Evolutionary conservation across 2,329 filamentous ascomycete species (phyloP).

Genomic region (Ophiostoma piceae): DNA sequence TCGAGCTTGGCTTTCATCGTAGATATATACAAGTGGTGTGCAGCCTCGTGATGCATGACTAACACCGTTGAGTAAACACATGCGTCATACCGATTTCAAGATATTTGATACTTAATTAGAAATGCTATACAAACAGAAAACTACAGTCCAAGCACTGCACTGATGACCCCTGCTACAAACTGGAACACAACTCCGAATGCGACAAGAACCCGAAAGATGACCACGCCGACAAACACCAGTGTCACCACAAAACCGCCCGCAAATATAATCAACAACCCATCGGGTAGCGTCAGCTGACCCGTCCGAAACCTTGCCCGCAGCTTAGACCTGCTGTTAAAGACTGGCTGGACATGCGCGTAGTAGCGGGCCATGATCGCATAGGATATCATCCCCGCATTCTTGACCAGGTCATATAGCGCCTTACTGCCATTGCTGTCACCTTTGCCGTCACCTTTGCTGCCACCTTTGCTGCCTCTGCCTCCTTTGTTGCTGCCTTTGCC

Average conservation of each 20-base stretch:
- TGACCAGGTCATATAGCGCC: constrained; percentile 13
- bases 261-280: constrained; percentile 30
- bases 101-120: neutral
- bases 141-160: constrained; percentile 14
- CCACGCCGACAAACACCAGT: constrained; percentile 26
- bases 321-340: constrained; percentile 38
- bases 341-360: constrained; percentile 37
- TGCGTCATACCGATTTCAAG: neutral
- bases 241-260: constrained; percentile 32
- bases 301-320: constrained; percentile 32
- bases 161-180: constrained; percentile 2
- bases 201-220: constrained; percentile 28
- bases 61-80: neutral
- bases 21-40: neutral
- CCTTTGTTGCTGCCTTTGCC: too few species aligned
- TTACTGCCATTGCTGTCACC: neutral
- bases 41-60: constrained; percentile 4
- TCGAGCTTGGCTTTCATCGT: neutral
- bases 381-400: constrained; percentile 25
- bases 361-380: constrained; percentile 30
- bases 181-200: constrained; percentile 14
- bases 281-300: constrained; percentile 30
- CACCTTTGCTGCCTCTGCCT: neutral
- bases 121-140: neutral
- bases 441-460: neutral